Evolutionary conservation across 1,284 basidiomycete species (phyloP), one percentile per base, ranked within the genome.

Genomic region (Cutaneotrichosporon dermatis): DNA sequence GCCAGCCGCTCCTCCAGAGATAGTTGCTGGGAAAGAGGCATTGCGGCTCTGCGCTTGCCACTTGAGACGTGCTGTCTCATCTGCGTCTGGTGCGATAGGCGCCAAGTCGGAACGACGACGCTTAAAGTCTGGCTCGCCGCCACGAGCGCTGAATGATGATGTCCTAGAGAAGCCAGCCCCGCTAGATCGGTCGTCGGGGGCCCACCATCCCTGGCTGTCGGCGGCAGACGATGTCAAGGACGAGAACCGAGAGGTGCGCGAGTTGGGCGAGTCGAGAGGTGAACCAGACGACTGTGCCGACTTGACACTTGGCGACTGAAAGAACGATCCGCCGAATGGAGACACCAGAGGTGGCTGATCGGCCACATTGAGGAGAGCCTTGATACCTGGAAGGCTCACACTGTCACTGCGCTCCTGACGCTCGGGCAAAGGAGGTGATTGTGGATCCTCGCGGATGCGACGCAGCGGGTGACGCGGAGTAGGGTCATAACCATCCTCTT

Each of bases 41-140:
- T 76, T 75, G 45, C 74, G 59, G 44, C 62, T 71, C 42, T 75
- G 74, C 2, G 75, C 68, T 56, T 72, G 70, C 72, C 73, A 75
- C 49, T 67, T 67, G 6, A 76, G 45, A 53, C 73, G 64, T 4
- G 72, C 73, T 3, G 65, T 62, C 51, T 77, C 75, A 36, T 77
- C 75, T 5, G 69, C 60, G 53, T 76, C 73, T 4, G 66, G 64
- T 4, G 65, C 43, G 2, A 67, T 61, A 1, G 67, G 67, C 0
- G 71, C 66, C 6, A 66, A 64, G 58, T 77, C 75, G 3, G 73
- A 75, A 25, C 74, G 58, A 9, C 75, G 66, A 4, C 75, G 65
- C 58, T 76, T 77, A 33, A 60, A 59, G 33, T 72, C 71, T 34
- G 63, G 69, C 39, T 71, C 74, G 43, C 61, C 54, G 40, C 51